Percentiles rank a stretch among this genome's conserved stretches.
Evolutionary conservation across 768 basidiomycete genomes (phyloP).

Genomic region (Cystofilobasidium ferigula): DNA sequence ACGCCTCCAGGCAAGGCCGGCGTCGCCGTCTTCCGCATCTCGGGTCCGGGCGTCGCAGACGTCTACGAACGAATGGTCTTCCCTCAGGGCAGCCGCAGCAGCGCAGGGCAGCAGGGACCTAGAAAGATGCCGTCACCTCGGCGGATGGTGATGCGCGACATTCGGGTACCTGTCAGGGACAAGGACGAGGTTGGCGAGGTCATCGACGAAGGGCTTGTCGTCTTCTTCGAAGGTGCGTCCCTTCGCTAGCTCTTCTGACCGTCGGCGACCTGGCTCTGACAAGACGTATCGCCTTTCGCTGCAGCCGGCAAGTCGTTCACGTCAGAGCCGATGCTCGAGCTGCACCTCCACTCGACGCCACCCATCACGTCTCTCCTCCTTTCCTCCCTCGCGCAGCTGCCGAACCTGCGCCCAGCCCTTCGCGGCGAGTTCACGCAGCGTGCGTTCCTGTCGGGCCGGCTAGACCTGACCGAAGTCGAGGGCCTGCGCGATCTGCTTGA

Average conservation of each 20-base stretch:
- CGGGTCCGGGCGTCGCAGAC: conserved; percentile 57
- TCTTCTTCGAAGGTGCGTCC: conserved; percentile 63
- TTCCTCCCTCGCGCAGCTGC: conserved; percentile 47
- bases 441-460: conserved; percentile 64
- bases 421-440: conserved; percentile 81
- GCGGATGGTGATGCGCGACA: conserved; percentile 57
- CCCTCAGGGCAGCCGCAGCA: not conserved
- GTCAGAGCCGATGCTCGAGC: conserved; percentile 65
- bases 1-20: conserved; percentile 79
- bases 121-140: conserved; percentile 47
- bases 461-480: conserved; percentile 82
- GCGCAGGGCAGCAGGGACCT: too few relatives aligned
- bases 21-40: conserved; percentile 68
- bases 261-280: too few relatives aligned
- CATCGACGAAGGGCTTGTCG: conserved; percentile 67
- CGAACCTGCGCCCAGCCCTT: conserved; percentile 63
- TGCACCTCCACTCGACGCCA: conserved; percentile 77
- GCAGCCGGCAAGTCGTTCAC: conserved; percentile 78
- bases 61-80: conserved; percentile 57
- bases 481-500: conserved; percentile 77
- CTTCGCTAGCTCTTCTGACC: not conserved
- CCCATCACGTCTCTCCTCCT: conserved; percentile 67
- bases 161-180: conserved; percentile 40
- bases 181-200: conserved; percentile 50
- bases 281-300: too few relatives aligned